Evolutionary conservation across 495 filamentous ascomycete species (phyloP).

Genomic region (Cladorrhinum samala): DNA sequence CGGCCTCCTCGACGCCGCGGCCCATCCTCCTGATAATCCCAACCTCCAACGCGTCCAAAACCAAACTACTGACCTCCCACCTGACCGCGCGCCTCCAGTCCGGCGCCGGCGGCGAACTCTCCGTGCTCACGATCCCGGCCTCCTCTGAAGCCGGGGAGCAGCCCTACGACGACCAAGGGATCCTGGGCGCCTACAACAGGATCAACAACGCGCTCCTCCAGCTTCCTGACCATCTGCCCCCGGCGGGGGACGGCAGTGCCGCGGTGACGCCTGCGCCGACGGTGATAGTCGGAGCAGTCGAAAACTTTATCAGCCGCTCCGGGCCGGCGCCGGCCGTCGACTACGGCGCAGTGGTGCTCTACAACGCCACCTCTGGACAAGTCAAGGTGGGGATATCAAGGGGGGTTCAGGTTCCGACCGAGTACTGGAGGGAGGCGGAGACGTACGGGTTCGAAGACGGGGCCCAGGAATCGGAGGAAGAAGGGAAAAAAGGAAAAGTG

Average conservation of each 20-base stretch:
- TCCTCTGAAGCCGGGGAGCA: conserved; percentile 20
- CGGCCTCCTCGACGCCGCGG: not conserved
- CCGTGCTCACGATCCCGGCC: conserved; percentile 2
- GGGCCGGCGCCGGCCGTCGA: conserved; percentile 1
- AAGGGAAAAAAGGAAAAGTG: conserved; percentile 7
- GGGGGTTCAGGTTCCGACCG: conserved; percentile 14
- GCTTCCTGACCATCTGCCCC: not conserved
- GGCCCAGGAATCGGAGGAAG: not conserved
- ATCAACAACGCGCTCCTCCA: conserved; percentile 5
- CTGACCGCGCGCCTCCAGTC: not conserved
- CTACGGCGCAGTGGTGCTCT: conserved; percentile 16
- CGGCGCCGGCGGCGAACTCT: not conserved
- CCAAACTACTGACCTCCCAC: not conserved
- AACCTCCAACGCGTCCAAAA: conserved; percentile 12
- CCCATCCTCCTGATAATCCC: conserved; percentile 14
- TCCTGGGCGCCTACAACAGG: conserved; percentile 12
- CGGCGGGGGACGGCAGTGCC: not conserved
- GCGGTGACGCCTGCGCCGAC: not conserved
- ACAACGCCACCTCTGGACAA: conserved; percentile 3
- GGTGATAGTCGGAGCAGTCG: conserved; percentile 12
- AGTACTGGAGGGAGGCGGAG: conserved; percentile 7
- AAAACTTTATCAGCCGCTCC: conserved; percentile 13
- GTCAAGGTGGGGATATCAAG: conserved; percentile 1
- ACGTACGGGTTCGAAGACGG: conserved; percentile 15
- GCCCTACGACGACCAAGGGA: conserved; percentile 14